Conservation (phyloP, 1,284 basidiomycete species). For the Heliocybe sulcata region DNA sequence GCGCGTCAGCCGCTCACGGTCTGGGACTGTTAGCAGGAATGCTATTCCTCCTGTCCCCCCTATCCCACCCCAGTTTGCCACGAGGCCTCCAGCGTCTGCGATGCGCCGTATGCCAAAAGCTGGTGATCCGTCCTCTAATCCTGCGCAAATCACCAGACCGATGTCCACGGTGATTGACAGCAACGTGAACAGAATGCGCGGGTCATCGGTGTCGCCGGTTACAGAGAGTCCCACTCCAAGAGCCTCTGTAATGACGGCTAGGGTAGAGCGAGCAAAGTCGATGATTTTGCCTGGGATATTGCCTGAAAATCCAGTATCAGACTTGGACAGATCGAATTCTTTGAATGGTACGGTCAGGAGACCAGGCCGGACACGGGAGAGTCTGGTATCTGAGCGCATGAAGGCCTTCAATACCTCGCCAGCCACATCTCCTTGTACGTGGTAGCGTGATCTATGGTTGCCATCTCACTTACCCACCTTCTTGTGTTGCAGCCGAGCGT, state of each 20-base stretch:
- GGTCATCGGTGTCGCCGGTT: constrained; percentile 2
- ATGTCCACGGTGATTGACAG: neutral
- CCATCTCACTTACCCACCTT: constrained; percentile 1
- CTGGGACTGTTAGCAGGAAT: constrained; percentile 17
- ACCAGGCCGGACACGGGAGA: constrained; percentile 26
- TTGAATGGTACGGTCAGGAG: constrained; percentile 11
- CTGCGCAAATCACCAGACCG: neutral
- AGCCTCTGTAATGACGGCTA: neutral
- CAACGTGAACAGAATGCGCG: neutral
- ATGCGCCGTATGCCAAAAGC: constrained; percentile 4
- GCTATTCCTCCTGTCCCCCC: constrained; percentile 7
- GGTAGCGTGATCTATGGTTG: constrained; percentile 1
- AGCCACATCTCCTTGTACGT: constrained; percentile 13
- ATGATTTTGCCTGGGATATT: constrained; percentile 12
- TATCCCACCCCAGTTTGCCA: constrained; percentile 10
- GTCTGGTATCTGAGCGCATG: constrained; percentile 42
- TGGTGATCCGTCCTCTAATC: neutral
- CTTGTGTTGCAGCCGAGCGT: constrained; percentile 1
- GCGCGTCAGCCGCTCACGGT: constrained; percentile 13
- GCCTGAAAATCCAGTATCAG: constrained; percentile 1
- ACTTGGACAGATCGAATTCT: constrained; percentile 15
- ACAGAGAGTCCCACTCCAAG: neutral
- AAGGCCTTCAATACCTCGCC: constrained; percentile 24
- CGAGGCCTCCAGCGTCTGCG: constrained; percentile 3
- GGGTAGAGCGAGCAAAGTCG: constrained; percentile 13